phyloP scores from a whole-genome alignment of 163 green algal genomes.

The Trebouxia gelatinosa region DNA sequence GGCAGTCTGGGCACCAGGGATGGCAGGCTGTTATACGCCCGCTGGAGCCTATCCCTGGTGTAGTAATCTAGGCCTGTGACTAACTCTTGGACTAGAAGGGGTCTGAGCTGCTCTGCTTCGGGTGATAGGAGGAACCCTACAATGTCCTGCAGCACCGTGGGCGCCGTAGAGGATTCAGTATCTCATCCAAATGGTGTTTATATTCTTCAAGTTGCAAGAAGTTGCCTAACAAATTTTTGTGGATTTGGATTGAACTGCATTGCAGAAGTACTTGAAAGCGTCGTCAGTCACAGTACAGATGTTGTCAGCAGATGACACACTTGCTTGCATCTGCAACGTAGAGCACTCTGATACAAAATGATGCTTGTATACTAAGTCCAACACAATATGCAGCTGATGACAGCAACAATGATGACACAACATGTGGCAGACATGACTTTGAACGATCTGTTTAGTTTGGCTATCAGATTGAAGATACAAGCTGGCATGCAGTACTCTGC shows the following conservation, averaged over 20 bases:
- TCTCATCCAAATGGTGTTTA: not conserved
- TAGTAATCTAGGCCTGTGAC: slow-evolving; percentile 50
- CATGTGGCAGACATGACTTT: no score
- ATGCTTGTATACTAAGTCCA: no score
- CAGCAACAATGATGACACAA: no score
- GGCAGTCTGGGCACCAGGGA: slow-evolving; percentile 59
- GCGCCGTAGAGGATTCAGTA: not conserved
- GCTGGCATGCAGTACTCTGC: no score
- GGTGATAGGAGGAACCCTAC: slow-evolving; percentile 61
- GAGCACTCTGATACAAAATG: no score
- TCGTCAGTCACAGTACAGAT: not conserved
- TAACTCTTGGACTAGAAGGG: slow-evolving; percentile 63
- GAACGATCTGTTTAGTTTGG: no score
- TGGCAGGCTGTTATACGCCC: slow-evolving; percentile 42
- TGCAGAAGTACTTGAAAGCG: not conserved
- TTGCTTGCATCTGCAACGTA: not conserved
- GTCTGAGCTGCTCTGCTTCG: slow-evolving; percentile 55
- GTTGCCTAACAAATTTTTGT: no score
- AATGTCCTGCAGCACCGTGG: slow-evolving; percentile 39
- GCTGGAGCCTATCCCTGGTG: slow-evolving; percentile 51
- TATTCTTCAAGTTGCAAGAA: not conserved
- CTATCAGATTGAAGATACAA: no score
- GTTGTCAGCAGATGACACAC: not conserved
- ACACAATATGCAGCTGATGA: no score
- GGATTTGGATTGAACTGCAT: no score